These are phyloP conservation scores for Penicillium samsonianum DNA, from an alignment of 495 filamentous ascomycete species.

Conservation along the genomic window DNA sequence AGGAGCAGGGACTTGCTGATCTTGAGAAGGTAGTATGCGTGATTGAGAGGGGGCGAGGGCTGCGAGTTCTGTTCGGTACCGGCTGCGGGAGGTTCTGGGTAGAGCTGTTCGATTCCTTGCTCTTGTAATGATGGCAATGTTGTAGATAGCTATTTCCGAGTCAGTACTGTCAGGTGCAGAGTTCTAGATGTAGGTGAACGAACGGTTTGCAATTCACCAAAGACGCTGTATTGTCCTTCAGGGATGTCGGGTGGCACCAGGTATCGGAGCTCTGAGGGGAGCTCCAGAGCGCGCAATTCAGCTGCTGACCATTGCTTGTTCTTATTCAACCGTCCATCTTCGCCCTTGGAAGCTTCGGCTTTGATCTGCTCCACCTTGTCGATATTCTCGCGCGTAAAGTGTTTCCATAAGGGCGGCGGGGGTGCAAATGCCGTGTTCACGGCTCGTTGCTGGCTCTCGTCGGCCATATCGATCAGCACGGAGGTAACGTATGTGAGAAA, in stretches of 20 bases:
- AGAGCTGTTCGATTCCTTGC: constrained; percentile 69
- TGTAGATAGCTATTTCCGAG: constrained; percentile 50
- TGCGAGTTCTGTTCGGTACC: constrained; percentile 34
- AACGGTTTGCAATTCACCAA: constrained; percentile 68
- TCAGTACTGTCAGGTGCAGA: background rate
- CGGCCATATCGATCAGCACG: constrained; percentile 46
- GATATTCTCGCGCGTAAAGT: constrained; percentile 80
- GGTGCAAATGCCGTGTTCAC: constrained; percentile 71
- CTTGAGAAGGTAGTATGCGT: constrained; percentile 72
- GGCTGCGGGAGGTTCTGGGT: constrained; percentile 50
- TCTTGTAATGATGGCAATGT: constrained; percentile 66
- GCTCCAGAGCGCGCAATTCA: constrained; percentile 56
- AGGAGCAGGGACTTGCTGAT: constrained; percentile 80
- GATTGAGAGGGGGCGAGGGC: constrained; percentile 55
- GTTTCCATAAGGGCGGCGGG: constrained; percentile 87
- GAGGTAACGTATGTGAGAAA: background rate
- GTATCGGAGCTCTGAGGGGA: constrained; percentile 73
- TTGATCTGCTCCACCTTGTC: constrained; percentile 60
- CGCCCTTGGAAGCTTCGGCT: constrained; percentile 43
- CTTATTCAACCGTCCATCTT: constrained; percentile 33
- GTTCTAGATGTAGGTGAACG: constrained; percentile 13
- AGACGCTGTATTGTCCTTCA: constrained; percentile 71
- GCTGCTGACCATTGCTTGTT: constrained; percentile 41
- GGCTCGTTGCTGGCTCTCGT: constrained; percentile 47
- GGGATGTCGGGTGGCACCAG: constrained; percentile 81